Evolutionary conservation across 352 stramenopile species (phyloP).

Genomic region (Phytophthora cryptogea): DNA sequence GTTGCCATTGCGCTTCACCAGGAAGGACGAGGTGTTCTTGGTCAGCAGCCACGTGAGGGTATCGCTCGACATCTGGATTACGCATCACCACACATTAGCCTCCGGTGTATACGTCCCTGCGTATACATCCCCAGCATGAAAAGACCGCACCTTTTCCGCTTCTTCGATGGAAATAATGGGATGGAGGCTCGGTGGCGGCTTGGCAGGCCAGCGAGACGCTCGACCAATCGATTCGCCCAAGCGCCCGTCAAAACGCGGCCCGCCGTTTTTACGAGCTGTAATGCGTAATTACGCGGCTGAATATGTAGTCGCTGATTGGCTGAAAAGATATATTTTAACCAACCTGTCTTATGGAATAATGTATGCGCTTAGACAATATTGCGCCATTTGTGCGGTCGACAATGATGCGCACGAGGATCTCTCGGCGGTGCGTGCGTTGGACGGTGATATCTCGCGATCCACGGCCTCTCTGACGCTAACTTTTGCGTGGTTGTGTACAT

Average conservation of each 20-base stretch:
- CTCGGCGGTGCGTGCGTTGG: constrained; percentile 17
- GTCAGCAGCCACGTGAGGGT: constrained; percentile 96
- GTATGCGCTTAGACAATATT: constrained; percentile 5
- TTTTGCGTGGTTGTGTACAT: constrained; percentile 4
- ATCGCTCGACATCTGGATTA: constrained; percentile 87
- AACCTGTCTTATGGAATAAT: not conserved
- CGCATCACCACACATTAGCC: not conserved
- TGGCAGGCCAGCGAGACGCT: constrained; percentile 40
- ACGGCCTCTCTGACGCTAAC: not conserved
- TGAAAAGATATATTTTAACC: constrained; percentile 1
- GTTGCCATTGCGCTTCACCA: constrained; percentile 92
- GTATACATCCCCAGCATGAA: not conserved
- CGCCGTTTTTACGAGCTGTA: constrained; percentile 12
- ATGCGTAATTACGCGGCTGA: constrained; percentile 13
- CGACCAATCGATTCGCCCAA: constrained; percentile 73
- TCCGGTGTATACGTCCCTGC: constrained; percentile 1
- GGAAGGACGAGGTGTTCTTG: constrained; percentile 96
- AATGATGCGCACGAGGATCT: constrained; percentile 30
- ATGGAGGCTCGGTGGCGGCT: constrained; percentile 32
- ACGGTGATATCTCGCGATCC: not conserved
- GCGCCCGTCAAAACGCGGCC: constrained; percentile 47
- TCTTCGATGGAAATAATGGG: constrained; percentile 90
- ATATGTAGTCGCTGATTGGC: not conserved
- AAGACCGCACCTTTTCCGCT: constrained; percentile 61
- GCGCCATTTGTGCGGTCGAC: constrained; percentile 20